A percentile compares a stretch with the other conserved stretches of the same genome.
phyloP scores from a whole-genome alignment of 257 asterid genomes.

The Solanum etuberosum region DNA sequence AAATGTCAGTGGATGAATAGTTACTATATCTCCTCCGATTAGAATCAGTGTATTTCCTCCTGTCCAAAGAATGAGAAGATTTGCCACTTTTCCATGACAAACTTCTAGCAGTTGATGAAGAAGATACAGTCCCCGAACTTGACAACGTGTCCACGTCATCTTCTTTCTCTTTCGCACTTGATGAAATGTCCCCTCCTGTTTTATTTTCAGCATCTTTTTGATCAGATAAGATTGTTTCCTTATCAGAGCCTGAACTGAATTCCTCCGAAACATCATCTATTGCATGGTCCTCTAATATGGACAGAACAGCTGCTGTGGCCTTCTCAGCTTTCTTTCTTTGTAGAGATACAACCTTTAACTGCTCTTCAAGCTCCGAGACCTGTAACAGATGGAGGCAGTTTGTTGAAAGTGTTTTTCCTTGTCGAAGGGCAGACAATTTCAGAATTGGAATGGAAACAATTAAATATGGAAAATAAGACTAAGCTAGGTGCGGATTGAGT shows the following conservation, averaged over 20 bases:
- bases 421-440: not conserved
- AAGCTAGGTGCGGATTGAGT: not conserved
- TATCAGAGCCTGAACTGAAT: constrained; percentile 61
- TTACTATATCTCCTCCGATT: constrained; percentile 44
- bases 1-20: constrained; percentile 34
- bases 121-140: constrained; percentile 67
- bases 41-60: constrained; percentile 44
- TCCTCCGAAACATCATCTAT: constrained; percentile 60
- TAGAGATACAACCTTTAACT: constrained; percentile 52
- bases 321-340: constrained; percentile 89
- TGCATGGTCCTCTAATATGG: constrained; percentile 59
- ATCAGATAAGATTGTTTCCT: constrained; percentile 30
- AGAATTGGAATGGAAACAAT: not conserved
- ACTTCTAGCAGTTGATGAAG: constrained; percentile 61
- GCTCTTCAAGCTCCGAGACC: constrained; percentile 83
- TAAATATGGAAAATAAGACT: not conserved
- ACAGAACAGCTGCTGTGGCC: constrained; percentile 78
- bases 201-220: constrained; percentile 25
- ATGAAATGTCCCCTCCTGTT: constrained; percentile 19
- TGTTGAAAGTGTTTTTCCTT: not conserved
- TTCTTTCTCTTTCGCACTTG: constrained; percentile 24
- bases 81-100: constrained; percentile 80
- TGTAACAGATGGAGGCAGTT: constrained; percentile 1
- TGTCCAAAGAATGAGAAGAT: constrained; percentile 41
- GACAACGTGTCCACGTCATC: constrained; percentile 44